Conservation (phyloP, 2,329 filamentous ascomycete genomes). For the Teratosphaeria pseudoeucalypti region DNA sequence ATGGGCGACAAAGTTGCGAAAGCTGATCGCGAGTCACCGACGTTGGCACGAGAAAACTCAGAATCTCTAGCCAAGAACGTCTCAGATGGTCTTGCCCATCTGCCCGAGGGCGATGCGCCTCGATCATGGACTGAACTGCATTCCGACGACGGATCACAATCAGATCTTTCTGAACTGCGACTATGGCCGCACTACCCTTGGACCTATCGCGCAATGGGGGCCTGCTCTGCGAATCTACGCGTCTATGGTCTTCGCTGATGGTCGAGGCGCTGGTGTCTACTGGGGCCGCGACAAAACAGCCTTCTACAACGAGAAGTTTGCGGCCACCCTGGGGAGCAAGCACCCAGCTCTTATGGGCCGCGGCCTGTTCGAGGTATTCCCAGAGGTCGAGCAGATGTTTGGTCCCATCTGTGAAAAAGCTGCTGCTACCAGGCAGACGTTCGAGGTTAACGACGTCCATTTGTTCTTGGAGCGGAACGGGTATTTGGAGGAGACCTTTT, state of each 20-base stretch:
- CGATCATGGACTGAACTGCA: conserved; percentile 3
- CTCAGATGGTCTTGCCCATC: too few species aligned
- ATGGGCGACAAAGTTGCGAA: too few species aligned
- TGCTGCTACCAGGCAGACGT: conserved; percentile 7
- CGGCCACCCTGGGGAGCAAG: conserved; percentile 18
- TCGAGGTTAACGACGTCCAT: conserved; percentile 9
- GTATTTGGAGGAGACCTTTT: conserved; percentile 15
- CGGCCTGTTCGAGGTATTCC: conserved; percentile 10
- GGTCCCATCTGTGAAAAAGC: conserved; percentile 4
- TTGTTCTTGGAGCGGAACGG: conserved; percentile 9
- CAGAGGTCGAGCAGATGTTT: conserved; percentile 3
- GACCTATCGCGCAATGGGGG: conserved; percentile 7
- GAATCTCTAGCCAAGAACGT: too few species aligned
- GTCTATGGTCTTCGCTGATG: conserved; percentile 14
- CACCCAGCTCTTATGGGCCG: conserved; percentile 15
- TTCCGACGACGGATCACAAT: conserved; percentile 4
- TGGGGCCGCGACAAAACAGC: conserved; percentile 25
- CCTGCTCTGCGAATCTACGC: conserved; percentile 12
- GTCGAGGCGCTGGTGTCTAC: conserved; percentile 9
- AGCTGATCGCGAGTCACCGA: too few species aligned
- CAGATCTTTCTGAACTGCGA: conserved; percentile 1
- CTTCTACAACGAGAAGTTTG: conserved; percentile 30
- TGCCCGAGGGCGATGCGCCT: too few species aligned
- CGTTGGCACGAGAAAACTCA: too few species aligned
- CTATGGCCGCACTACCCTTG: conserved; percentile 4